A percentile compares a stretch with the other conserved stretches of the same genome.
These are phyloP conservation scores for Acacia melanoxylon DNA, from an alignment of 306 rosid genomes.

Conservation along the genomic window DNA sequence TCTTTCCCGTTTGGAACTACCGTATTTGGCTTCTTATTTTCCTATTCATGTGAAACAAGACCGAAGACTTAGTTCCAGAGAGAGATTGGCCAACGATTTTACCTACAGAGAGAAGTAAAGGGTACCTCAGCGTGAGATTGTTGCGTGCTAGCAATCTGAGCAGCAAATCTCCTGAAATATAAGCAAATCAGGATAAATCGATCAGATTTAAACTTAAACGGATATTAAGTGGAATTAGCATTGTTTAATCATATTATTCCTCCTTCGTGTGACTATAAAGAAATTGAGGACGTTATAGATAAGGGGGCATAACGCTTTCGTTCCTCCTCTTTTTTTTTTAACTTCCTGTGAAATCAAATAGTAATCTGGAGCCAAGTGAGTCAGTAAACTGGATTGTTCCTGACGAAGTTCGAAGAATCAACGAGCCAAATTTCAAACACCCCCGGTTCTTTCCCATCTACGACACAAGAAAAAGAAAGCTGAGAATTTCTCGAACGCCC, in stretches of 20 bases:
- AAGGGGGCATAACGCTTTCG: not conserved
- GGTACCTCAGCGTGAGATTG: conserved; percentile 56
- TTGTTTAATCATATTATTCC: not conserved
- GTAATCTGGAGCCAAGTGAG: not conserved
- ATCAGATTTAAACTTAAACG: conserved; percentile 3
- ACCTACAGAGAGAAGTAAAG: not conserved
- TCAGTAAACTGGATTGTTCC: not conserved
- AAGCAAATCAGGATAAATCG: conserved; percentile 21
- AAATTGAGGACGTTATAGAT: not conserved
- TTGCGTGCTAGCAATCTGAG: conserved; percentile 66
- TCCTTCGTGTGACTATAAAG: not conserved
- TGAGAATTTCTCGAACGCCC: not conserved
- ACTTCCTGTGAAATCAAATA: not conserved
- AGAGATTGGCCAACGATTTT: conserved; percentile 4
- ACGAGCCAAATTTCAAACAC: conserved; percentile 10
- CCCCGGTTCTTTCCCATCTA: not conserved
- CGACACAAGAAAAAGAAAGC: not conserved
- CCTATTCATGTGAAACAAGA: conserved; percentile 45
- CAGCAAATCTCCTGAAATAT: conserved; percentile 41
- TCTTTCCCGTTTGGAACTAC: conserved; percentile 35
- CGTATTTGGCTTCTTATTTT: conserved; percentile 47
- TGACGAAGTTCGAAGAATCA: not conserved
- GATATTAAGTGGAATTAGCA: not conserved
- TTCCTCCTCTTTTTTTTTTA: not conserved
- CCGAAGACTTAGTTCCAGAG: conserved; percentile 21